Base-by-base conservation (phyloP, 169 alveolate species). In the Neospora caninum region DNA sequence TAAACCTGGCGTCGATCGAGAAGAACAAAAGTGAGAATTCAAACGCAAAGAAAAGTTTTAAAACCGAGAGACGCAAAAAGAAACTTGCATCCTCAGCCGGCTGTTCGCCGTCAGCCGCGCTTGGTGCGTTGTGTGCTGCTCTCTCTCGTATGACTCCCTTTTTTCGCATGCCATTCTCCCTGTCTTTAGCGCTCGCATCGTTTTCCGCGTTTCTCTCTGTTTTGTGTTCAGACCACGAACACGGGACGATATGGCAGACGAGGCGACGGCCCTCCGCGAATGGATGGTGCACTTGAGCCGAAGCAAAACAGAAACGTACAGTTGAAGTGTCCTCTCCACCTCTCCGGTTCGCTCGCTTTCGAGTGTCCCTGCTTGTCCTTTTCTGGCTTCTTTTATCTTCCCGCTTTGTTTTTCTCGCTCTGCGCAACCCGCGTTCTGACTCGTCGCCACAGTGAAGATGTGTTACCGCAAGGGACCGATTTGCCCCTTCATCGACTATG, bases 191-290 rank as follows among this genome's bases (percentile, higher is more conserved):
- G 73, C 73, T 64, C 7, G 31, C 31, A 16, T 13, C 31, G 34
- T 22, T 64, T 64, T 7, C 89, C 38, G 20, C 41, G 42, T 82
- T 38, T 42, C 89, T 82, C 27, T 31, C 64, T 20, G 4, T 73
- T 2, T 80, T 80, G 10, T 25, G 27, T 31, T 20, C 78, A 84
- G 91, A 78, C 70, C 91, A 0, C 38, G 91, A 39, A 43, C 69
- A 0, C 91, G 91, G n/a, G 49, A 49, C 45, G 91, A 84, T 25
- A 84, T 84, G 91, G 78, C 78, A 7, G 78, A 0, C 34, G 91
- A 84, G 42, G 91, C 91, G 29, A n/a, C n/a, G 27, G 89, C 31
- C 67, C 89, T 82, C 34, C 89, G 89, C 53, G 89, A 38, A 22
- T 38, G 54, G 69, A 31, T 82, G 89, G n/a, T 13, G 54, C 38